Percentiles rank a stretch among this genome's conserved stretches.
phyloP scores from a whole-genome alignment of 257 asterid genomes.

The Nicotiana otophora region DNA sequence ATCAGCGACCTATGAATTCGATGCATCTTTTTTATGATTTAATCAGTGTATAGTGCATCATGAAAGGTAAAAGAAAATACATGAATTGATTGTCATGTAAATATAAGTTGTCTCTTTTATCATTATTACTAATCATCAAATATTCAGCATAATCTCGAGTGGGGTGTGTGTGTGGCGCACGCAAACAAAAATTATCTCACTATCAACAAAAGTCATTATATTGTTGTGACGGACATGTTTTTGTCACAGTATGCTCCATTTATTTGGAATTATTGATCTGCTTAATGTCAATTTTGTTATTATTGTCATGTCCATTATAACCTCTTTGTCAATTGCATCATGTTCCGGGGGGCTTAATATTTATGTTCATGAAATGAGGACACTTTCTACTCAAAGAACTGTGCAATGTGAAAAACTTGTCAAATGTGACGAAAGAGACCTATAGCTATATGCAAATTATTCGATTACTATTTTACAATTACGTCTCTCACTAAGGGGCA shows the following conservation, averaged over 20 bases:
- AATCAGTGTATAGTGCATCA: not conserved
- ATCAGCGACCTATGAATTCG: not conserved
- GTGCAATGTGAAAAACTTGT: not conserved
- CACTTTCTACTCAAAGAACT: not conserved
- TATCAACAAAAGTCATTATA: not conserved
- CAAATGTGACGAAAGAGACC: not conserved
- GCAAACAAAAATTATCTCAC: not conserved
- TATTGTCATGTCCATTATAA: not conserved
- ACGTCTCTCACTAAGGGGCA: no score
- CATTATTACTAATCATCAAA: not conserved
- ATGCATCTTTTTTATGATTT: not conserved
- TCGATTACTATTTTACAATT: no score
- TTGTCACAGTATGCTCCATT: not conserved
- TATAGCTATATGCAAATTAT: not conserved
- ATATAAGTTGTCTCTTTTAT: not conserved
- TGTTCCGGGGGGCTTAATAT: not conserved
- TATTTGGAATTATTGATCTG: not conserved
- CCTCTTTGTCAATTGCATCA: not conserved
- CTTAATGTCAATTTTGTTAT: not conserved
- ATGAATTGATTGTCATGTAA: not conserved
- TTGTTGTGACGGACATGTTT: not conserved
- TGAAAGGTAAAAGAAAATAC: no score
- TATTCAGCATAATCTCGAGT: not conserved
- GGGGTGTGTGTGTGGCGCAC: not conserved
- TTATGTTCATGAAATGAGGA: not conserved